phyloP scores from a whole-genome alignment of 345 rosid species.

The Populus deltoides region DNA sequence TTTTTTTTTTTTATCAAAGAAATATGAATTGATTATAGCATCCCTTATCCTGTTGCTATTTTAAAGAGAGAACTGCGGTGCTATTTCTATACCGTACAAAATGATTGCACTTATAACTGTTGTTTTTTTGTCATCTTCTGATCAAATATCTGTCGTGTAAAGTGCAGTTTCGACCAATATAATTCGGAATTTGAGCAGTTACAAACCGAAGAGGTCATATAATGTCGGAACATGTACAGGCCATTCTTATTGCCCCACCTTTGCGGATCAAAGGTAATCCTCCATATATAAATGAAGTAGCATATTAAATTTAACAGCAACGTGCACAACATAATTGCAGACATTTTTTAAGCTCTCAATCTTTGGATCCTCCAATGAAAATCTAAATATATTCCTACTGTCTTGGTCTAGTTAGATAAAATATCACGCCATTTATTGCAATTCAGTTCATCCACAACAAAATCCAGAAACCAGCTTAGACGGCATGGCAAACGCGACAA shows the following conservation, averaged over 20 bases:
- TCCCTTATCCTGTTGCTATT: too few relatives aligned
- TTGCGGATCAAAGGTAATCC: not conserved
- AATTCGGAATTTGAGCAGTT: too few relatives aligned
- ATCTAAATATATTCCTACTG: not conserved
- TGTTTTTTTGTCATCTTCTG: too few relatives aligned
- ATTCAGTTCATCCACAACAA: not conserved
- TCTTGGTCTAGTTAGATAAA: not conserved
- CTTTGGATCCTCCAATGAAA: constrained; percentile 9
- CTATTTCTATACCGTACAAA: too few relatives aligned
- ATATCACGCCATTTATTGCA: not conserved
- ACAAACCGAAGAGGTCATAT: too few relatives aligned
- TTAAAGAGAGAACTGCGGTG: too few relatives aligned
- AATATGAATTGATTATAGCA: too few relatives aligned
- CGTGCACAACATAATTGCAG: constrained; percentile 42
- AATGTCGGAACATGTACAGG: too few relatives aligned
- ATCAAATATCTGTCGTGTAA: too few relatives aligned
- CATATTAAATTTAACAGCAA: constrained; percentile 1
- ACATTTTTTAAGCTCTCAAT: not conserved
- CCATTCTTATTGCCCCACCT: not conserved
- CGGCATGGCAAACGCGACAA: constrained; percentile 14
- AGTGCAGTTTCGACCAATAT: too few relatives aligned
- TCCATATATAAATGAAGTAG: not conserved
- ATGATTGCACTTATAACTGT: too few relatives aligned
- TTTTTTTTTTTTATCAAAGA: too few relatives aligned
- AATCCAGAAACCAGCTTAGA: not conserved